Conservation (phyloP, 139 green algal species). For the Tetratostichococcus sp. region DNA sequence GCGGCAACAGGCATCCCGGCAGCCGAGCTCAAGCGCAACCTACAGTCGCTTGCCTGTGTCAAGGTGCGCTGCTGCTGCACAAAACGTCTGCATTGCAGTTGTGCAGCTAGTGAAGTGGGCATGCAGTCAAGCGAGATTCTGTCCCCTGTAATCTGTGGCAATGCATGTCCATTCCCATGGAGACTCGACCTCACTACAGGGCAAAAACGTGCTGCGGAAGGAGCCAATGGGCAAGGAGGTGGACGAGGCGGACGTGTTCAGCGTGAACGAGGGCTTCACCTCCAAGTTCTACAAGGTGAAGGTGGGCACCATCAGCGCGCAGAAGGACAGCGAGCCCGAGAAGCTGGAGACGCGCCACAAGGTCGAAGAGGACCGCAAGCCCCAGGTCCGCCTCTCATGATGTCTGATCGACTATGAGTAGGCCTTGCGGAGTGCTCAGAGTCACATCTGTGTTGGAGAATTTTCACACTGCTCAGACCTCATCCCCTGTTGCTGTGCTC, state of each 20-base stretch:
- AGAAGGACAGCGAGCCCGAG: conserved; percentile 83
- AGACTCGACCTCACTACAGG: no score
- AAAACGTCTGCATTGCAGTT: no score
- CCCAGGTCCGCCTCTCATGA: conserved; percentile 18
- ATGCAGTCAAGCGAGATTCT: no score
- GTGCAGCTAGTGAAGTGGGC: no score
- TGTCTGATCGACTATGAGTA: no score
- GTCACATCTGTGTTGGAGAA: no score
- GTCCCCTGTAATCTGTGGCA: no score
- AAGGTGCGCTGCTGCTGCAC: conserved; percentile 52
- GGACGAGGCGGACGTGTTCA: conserved; percentile 75
- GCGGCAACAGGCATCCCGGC: conserved; percentile 73
- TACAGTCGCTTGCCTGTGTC: conserved; percentile 85
- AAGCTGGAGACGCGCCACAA: conserved; percentile 86
- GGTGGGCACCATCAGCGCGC: conserved; percentile 52
- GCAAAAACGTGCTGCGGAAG: conserved; percentile 91
- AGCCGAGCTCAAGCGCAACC: conserved; percentile 78
- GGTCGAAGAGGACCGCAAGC: conserved; percentile 97
- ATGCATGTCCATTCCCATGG: no score
- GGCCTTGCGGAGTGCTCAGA: no score
- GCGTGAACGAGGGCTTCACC: conserved; percentile 82
- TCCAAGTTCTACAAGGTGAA: conserved; percentile 83
- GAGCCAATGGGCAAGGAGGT: conserved; percentile 82
- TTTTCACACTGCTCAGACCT: no score
- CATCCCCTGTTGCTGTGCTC: no score